phyloP scores from a whole-genome alignment of 2,329 filamentous ascomycete genomes.

The Hymenoscyphus repandus region DNA sequence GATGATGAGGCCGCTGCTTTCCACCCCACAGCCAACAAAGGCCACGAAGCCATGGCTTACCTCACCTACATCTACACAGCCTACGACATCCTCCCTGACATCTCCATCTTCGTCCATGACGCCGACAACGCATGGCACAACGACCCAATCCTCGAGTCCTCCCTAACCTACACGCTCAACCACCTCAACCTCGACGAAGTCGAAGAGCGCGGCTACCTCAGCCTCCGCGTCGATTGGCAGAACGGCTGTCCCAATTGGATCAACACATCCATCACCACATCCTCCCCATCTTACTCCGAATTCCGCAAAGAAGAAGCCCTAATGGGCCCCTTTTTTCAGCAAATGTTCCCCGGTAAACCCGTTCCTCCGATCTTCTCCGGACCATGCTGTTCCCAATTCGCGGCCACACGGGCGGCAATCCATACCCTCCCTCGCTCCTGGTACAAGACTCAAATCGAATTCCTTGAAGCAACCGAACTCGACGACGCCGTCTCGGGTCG shows the following conservation, averaged over 20 bases:
- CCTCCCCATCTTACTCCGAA: constrained; percentile 31
- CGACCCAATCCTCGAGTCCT: constrained; percentile 32
- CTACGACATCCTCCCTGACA: constrained; percentile 53
- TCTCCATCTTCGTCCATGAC: constrained; percentile 55
- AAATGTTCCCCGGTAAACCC: constrained; percentile 8
- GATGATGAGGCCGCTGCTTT: constrained; percentile 42
- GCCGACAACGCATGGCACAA: constrained; percentile 42
- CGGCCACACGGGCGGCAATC: constrained; percentile 49
- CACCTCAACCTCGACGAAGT: constrained; percentile 35
- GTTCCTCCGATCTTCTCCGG: constrained; percentile 45
- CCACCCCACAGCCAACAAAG: constrained; percentile 51
- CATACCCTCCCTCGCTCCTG: constrained; percentile 41
- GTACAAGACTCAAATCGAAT: constrained; percentile 51
- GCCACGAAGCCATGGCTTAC: constrained; percentile 59
- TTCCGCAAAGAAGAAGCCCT: constrained; percentile 24
- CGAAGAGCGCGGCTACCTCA: constrained; percentile 46
- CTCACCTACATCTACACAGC: constrained; percentile 56
- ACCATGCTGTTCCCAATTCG: constrained; percentile 61
- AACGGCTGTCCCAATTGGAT: constrained; percentile 52
- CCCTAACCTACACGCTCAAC: constrained; percentile 30
- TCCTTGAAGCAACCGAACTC: constrained; percentile 49
- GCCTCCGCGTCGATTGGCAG: constrained; percentile 49
- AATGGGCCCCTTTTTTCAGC: constrained; percentile 8
- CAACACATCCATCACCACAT: constrained; percentile 33
- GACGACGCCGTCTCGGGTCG: constrained; percentile 49